Base-by-base conservation (phyloP, 257 asterid species). In the Solanum commersonii region DNA sequence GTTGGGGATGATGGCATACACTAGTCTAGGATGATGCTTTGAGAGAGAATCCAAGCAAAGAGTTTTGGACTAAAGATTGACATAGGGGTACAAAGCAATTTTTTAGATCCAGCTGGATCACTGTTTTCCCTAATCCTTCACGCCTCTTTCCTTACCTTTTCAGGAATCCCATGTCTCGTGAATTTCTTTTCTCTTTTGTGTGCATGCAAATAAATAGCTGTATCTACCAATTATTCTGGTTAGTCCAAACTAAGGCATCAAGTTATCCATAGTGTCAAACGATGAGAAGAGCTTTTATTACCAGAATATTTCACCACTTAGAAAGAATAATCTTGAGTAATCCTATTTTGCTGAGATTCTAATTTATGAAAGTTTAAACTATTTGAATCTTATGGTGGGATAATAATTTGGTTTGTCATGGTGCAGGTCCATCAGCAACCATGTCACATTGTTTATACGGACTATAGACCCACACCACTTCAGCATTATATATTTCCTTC, bases 381-480 rank as follows among this genome's bases (percentile, higher is more conserved):
- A n/a, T 44, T 29, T 81, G 68, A 46, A 81, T 81, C 42, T 29
- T 46, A 46, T 81, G 40, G 85, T 46, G 11, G 68, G 84, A 70
- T 84, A 84, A 85, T 92, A 35, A 89, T 84, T 65, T 87, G 63
- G 88, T 90, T 77, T 89, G 84, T 84, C 87, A 49, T 73, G 89
- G 87, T 93, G 90, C 95, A 97, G 98, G 98, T 97, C 87, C 99
- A 96, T 90, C 96, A 91, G 90, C 99, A 97, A 90, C 99, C 99
- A 76, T 97, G 99, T 87, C 99, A 97, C 88, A 94, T 97, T 87
- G 99, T 97, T 63, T 97, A 96, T 89, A 97, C 99, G 15, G 99
- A 97, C 91, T 97, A 95, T 86, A 91, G 99, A 89, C 99, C 99
- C 49, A 97, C 99, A 73, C 99, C 99, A 18, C 99, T 97, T 90